Evolutionary conservation across 768 basidiomycete genomes (phyloP).

Genomic region (Kwoniella europaea): DNA sequence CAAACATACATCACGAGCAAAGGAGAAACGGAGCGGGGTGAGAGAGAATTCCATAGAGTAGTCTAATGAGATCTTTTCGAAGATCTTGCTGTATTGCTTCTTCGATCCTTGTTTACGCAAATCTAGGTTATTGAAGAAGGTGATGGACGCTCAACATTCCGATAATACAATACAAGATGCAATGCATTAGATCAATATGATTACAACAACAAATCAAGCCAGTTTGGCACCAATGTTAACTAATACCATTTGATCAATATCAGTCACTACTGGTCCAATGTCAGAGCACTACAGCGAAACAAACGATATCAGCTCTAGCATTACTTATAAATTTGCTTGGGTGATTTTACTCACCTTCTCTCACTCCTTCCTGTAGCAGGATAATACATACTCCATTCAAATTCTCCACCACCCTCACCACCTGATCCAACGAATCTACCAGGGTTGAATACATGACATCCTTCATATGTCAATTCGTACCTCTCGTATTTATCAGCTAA

Average conservation of each 20-base stretch:
- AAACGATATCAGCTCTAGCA: constrained; percentile 21
- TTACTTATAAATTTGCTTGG: constrained; percentile 68
- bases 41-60: constrained; percentile 25
- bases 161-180: background rate
- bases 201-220: background rate
- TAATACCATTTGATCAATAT: background rate
- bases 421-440: constrained; percentile 82
- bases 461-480: constrained; percentile 94
- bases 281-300: constrained; percentile 37
- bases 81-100: background rate
- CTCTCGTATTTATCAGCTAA: constrained; percentile 96
- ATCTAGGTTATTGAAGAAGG: background rate
- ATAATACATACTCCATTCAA: constrained; percentile 87
- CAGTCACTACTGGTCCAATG: constrained; percentile 25
- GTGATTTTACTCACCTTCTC: constrained; percentile 66
- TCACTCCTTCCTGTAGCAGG: constrained; percentile 78
- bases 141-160: background rate
- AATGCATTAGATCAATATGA: background rate
- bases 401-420: constrained; percentile 59
- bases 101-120: background rate
- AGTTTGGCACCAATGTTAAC: background rate
- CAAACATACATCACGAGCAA: constrained; percentile 17
- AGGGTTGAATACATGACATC: constrained; percentile 98
- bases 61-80: background rate
- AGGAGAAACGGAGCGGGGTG: constrained; percentile 55